Conservation (phyloP, 1,284 basidiomycete species). For the Pisolithus thermaeus region DNA sequence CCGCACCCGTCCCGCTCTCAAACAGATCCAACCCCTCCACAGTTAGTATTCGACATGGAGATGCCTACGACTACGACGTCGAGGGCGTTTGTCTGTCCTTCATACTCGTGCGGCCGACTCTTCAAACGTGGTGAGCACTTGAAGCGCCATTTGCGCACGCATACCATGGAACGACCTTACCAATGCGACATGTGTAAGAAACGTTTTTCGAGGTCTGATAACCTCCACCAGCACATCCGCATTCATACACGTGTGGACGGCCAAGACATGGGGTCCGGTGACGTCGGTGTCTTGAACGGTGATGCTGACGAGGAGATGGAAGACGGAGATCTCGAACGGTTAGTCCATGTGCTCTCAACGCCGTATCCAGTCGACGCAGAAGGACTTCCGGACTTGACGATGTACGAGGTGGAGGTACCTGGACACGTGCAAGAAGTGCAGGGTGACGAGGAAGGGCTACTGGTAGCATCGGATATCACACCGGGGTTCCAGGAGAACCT, state of each 20-base stretch:
- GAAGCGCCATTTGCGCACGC: slow-evolving; percentile 82
- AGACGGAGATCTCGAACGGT: slow-evolving; percentile 19
- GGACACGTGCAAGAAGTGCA: slow-evolving; percentile 52
- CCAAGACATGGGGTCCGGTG: slow-evolving; percentile 22
- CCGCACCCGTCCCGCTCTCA: slow-evolving; percentile 15
- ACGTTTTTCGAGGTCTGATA: slow-evolving; percentile 81
- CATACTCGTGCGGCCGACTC: slow-evolving; percentile 72
- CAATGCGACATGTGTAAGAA: slow-evolving; percentile 69
- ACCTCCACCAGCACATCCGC: slow-evolving; percentile 76
- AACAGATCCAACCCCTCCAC: slow-evolving; percentile 13
- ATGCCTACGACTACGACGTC: slow-evolving; percentile 28
- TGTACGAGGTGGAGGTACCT: slow-evolving; percentile 56
- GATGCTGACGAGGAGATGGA: slow-evolving; percentile 27
- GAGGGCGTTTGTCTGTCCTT: slow-evolving; percentile 73
- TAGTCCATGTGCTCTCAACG: slow-evolving; percentile 17
- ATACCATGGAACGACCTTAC: slow-evolving; percentile 83
- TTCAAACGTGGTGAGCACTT: slow-evolving; percentile 91
- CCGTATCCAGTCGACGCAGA: slow-evolving; percentile 18
- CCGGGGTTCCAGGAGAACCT: slow-evolving; percentile 10
- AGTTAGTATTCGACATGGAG: slow-evolving; percentile 18
- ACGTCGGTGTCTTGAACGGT: slow-evolving; percentile 19
- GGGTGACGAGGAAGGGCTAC: slow-evolving; percentile 57
- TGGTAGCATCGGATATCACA: slow-evolving; percentile 22
- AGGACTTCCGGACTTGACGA: slow-evolving; percentile 36
- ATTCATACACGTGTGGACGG: slow-evolving; percentile 57